These are phyloP conservation scores for Discostella stelligeroides DNA, from an alignment of 108 stramenopile species.

Conservation along the genomic window DNA sequence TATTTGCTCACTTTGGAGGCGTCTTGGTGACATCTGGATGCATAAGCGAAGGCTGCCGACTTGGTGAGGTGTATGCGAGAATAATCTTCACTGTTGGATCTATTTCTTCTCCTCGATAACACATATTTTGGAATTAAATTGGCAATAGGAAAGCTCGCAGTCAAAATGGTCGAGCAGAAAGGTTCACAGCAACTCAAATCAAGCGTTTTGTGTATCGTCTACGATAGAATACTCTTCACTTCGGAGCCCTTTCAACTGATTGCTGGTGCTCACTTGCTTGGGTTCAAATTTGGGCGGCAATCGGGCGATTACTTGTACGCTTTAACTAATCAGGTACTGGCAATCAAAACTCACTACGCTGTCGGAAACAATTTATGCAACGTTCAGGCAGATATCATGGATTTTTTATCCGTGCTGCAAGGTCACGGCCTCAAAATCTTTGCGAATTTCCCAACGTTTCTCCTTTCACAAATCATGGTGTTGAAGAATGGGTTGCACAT, in stretches of 20 bases:
- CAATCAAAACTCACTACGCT: slow-evolving; percentile 2
- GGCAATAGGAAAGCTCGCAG: slow-evolving; percentile 2
- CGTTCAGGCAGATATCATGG: slow-evolving; percentile 2
- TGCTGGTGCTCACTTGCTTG: slow-evolving; percentile 3
- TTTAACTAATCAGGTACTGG: neutral
- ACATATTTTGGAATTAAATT: neutral
- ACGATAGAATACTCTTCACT: neutral
- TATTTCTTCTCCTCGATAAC: neutral
- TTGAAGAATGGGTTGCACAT: neutral
- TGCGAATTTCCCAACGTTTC: too few species aligned
- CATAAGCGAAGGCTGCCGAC: slow-evolving; percentile 1
- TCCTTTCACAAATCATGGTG: neutral
- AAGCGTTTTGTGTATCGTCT: neutral
- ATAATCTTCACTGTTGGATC: neutral
- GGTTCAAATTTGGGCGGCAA: slow-evolving; percentile 11
- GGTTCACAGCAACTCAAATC: neutral
- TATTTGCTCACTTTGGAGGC: slow-evolving; percentile 19
- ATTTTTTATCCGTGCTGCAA: slow-evolving; percentile 8
- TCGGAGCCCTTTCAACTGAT: slow-evolving; percentile 21
- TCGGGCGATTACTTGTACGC: slow-evolving; percentile 13
- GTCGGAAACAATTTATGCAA: slow-evolving; percentile 7
- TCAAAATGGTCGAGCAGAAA: slow-evolving; percentile 2
- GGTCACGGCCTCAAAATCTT: neutral
- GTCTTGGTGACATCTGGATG: neutral
- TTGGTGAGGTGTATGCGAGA: slow-evolving; percentile 2